A percentile compares a stretch with the other conserved stretches of the same genome.
These are phyloP conservation scores for Naganishia liquefaciens DNA, from an alignment of 1,284 basidiomycete genomes.

Conservation along the genomic window DNA sequence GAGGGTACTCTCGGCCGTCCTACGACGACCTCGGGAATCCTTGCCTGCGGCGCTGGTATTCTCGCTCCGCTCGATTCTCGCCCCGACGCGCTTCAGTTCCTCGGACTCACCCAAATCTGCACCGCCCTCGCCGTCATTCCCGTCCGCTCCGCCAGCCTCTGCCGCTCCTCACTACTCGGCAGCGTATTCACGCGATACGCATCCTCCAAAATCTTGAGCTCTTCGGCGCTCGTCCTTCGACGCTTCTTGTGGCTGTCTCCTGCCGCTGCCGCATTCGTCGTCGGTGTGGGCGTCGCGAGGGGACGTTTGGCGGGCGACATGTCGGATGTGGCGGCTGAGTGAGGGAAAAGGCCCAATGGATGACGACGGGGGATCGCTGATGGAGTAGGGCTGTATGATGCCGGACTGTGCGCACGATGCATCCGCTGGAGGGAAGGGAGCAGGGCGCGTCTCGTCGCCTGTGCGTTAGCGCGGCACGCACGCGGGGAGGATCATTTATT, in stretches of 20 bases:
- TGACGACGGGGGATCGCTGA: neutral
- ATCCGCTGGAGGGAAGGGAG: too few species aligned
- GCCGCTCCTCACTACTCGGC: slow-evolving; percentile 34
- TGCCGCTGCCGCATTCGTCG: neutral
- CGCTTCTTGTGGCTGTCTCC: slow-evolving; percentile 30
- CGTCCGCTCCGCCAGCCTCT: slow-evolving; percentile 33
- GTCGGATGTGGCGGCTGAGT: neutral
- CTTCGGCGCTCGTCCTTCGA: slow-evolving; percentile 33
- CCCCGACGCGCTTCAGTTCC: too few species aligned
- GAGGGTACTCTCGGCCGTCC: too few species aligned
- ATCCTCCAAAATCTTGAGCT: slow-evolving; percentile 36
- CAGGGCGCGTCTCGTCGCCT: neutral
- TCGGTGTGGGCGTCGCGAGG: neutral
- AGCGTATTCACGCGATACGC: slow-evolving; percentile 33
- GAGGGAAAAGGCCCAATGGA: neutral
- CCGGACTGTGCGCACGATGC: too few species aligned
- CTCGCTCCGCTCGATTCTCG: neutral
- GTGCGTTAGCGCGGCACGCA: neutral
- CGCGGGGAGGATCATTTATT: neutral
- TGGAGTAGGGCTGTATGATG: neutral
- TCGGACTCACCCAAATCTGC: slow-evolving; percentile 37
- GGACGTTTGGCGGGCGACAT: slow-evolving; percentile 15
- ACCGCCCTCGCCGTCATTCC: slow-evolving; percentile 36
- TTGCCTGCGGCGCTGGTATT: neutral
- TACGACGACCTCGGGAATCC: too few species aligned